Percentiles rank a stretch among this genome's conserved stretches.
phyloP scores from a whole-genome alignment of 2,329 filamentous ascomycete genomes.

The Beauveria caledonica region DNA sequence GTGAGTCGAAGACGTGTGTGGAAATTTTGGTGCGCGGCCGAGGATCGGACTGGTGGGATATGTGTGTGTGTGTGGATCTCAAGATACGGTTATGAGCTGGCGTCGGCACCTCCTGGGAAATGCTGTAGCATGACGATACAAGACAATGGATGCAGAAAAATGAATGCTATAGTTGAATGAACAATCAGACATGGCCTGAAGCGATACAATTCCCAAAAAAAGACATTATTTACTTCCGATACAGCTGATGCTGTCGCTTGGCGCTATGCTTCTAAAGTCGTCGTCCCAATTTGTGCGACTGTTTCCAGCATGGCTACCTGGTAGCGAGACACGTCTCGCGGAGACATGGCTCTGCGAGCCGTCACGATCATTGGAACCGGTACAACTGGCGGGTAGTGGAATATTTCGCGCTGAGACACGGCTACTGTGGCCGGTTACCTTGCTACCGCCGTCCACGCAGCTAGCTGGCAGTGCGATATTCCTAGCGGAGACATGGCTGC shows the following conservation, averaged over 20 bases:
- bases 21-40: conserved; percentile 7
- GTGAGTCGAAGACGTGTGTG: not conserved
- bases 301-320: conserved; percentile 27
- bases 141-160: not conserved
- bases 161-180: not conserved
- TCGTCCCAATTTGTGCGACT: conserved; percentile 36
- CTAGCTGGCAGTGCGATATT: conserved; percentile 34
- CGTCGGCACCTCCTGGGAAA: no score
- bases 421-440: conserved; percentile 36
- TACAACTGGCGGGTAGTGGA: conserved; percentile 2
- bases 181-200: not conserved
- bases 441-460: conserved; percentile 31
- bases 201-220: not conserved
- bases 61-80: conserved; percentile 6
- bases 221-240: conserved; percentile 31
- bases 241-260: conserved; percentile 55
- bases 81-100: not conserved
- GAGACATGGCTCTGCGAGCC: conserved; percentile 18
- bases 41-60: conserved; percentile 5
- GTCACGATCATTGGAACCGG: not conserved
- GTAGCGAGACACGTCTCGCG: conserved; percentile 7
- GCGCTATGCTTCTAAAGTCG: conserved; percentile 46
- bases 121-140: not conserved
- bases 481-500: conserved; percentile 24
- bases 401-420: conserved; percentile 7